Evolutionary conservation across 139 green algal genomes (phyloP), one percentile per base, ranked within the genome.

Genomic region (Monoraphidium neglectum): DNA sequence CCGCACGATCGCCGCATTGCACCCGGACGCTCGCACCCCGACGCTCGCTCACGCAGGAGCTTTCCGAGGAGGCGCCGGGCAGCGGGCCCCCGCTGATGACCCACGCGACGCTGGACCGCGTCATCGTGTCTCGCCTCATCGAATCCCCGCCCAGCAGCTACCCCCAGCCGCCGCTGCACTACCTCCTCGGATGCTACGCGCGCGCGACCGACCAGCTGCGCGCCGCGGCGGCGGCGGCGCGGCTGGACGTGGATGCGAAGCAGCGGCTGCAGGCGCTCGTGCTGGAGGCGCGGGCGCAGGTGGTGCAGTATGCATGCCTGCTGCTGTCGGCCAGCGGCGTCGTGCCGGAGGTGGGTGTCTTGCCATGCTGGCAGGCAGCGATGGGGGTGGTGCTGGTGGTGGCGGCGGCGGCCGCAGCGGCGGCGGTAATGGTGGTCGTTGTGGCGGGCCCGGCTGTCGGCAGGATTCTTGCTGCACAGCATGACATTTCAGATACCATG

Each of bases 271-370:
- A 85, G 47, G 73, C 77, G 4, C 40, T 62, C 0, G 65, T 95
- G 3, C 21, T 43, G 12, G 70, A 85, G 0, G 78, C 82, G n/a
- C 89, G 84, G 49, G 87, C 97, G 69, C 83, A 98, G 35, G 68
- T 93, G 3, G 86, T 98, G 30, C 92, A 84, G 12, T 98, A 98
- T 70, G 65, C 82, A 0, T 87, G 87, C 0, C 87, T 99, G 0
- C 82, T 90, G 13, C 84, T 98, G 21, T 85, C 77, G 24, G 78
- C 90, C 12, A 92, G 79, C 33, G 74, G 74, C 1, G 26, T 61
- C 18, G 49, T 75, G 28, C 74, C 74, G 3, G 51, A 80, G 74
- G 74, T 80, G 40, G 24, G 53, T 4, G 54, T 10, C 24, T 10
- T 51, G 8, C 15, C 12, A 4, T 15, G 10, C 54, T 62, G 16